Evolutionary conservation across 768 basidiomycete species (phyloP).

Genomic region (Mycena rebaudengoi): DNA sequence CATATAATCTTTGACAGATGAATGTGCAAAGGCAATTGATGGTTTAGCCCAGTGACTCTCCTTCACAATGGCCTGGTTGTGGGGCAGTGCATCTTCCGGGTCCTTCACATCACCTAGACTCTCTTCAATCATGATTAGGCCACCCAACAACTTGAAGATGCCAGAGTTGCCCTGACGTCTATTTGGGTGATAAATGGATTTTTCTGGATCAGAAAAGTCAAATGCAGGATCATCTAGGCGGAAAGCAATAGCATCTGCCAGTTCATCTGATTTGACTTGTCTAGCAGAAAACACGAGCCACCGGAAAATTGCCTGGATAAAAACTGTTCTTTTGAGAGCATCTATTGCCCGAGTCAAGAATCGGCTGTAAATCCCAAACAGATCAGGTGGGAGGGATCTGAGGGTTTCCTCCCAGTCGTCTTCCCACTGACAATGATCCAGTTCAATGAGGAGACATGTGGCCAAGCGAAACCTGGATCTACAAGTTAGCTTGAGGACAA

Average conservation of each 20-base stretch:
- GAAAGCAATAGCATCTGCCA: conserved; percentile 3
- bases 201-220: background rate
- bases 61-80: too few relatives aligned
- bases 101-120: too few relatives aligned
- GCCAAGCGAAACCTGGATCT: background rate
- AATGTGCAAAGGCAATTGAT: too few relatives aligned
- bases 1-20: too few relatives aligned
- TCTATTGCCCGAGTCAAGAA: too few relatives aligned
- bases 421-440: background rate
- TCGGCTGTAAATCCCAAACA: background rate
- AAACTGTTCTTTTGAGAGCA: too few relatives aligned
- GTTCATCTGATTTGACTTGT: background rate
- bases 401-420: background rate
- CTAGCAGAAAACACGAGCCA: too few relatives aligned
- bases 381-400: background rate
- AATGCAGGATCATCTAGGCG: background rate
- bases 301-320: too few relatives aligned
- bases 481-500: background rate
- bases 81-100: too few relatives aligned
- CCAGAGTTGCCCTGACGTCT: background rate
- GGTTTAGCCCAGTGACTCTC: too few relatives aligned
- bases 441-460: background rate
- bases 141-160: background rate
- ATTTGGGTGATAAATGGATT: background rate
- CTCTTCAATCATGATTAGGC: background rate